These are phyloP conservation scores for Arthrobotrys pseudoclavata DNA, from an alignment of 2,329 filamentous ascomycete genomes.

Conservation along the genomic window DNA sequence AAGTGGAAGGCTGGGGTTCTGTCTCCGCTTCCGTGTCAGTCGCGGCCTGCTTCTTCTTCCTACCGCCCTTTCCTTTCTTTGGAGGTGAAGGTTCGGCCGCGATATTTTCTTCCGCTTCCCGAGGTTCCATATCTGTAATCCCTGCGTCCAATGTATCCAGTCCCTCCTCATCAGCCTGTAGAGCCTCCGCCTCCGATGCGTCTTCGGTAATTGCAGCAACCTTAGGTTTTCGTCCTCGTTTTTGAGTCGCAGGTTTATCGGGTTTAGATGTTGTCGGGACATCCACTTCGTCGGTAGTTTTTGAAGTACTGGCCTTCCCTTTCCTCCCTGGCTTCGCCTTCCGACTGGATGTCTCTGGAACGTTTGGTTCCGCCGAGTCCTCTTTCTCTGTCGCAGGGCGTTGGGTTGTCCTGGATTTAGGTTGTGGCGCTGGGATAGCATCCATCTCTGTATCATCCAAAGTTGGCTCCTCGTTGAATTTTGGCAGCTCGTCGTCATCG, in stretches of 20 bases:
- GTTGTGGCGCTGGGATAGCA: conserved; percentile 5
- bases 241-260: conserved; percentile 1
- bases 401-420: conserved; percentile 1
- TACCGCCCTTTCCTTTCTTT: conserved; percentile 22
- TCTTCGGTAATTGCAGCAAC: background rate
- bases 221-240: conserved; percentile 11
- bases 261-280: background rate
- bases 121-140: conserved; percentile 60
- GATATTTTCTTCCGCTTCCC: conserved; percentile 26
- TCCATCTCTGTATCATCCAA: conserved; percentile 36
- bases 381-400: background rate
- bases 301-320: background rate
- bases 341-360: conserved; percentile 4
- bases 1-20: conserved; percentile 64
- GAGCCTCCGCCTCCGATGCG: background rate
- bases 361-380: background rate
- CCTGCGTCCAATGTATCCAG: conserved; percentile 11
- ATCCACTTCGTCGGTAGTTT: background rate
- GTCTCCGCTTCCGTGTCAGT: conserved; percentile 65
- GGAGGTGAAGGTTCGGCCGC: conserved; percentile 14
- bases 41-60: conserved; percentile 27
- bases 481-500: conserved; percentile 5
- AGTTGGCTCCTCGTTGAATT: conserved; percentile 8
- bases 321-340: conserved; percentile 4
- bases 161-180: conserved; percentile 1